phyloP scores from a whole-genome alignment of 139 green algal genomes.

The Protoeuglena noctilucae region DNA sequence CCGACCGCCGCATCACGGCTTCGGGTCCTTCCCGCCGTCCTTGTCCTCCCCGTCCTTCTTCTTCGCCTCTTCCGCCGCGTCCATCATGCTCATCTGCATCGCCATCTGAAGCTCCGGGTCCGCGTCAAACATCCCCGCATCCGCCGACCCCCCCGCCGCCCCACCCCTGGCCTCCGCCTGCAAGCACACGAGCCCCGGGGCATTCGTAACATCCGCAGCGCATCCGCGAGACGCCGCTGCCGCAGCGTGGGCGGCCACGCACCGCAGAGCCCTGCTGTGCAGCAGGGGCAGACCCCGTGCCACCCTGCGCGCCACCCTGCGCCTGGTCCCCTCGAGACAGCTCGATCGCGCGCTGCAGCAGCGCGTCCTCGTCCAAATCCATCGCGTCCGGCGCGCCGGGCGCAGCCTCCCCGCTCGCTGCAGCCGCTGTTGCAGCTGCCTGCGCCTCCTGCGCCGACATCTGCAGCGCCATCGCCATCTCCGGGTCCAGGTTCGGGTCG shows the following conservation, averaged over 20 bases:
- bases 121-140: too few species aligned
- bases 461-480: conserved; percentile 66
- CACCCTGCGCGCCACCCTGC: background rate
- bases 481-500: conserved; percentile 92
- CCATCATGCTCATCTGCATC: too few species aligned
- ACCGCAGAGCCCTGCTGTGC: background rate
- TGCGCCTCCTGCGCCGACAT: conserved; percentile 97
- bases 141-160: too few species aligned
- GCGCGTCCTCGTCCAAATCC: conserved; percentile 55
- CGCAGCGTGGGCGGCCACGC: background rate
- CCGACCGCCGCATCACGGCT: too few species aligned
- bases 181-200: too few species aligned
- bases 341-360: conserved; percentile 73
- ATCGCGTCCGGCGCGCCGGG: conserved; percentile 19
- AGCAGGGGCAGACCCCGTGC: conserved; percentile 2
- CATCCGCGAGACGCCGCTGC: too few species aligned
- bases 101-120: too few species aligned
- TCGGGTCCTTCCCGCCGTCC: too few species aligned
- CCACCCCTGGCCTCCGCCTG: too few species aligned
- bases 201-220: too few species aligned
- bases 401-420: conserved; percentile 7
- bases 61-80: too few species aligned
- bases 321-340: conserved; percentile 70
- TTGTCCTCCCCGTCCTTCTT: too few species aligned
- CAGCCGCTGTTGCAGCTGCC: conserved; percentile 7